Evolutionary conservation across 371 early-diverging fungal genomes (phyloP).

Genomic region (Mortierella polycephala): DNA sequence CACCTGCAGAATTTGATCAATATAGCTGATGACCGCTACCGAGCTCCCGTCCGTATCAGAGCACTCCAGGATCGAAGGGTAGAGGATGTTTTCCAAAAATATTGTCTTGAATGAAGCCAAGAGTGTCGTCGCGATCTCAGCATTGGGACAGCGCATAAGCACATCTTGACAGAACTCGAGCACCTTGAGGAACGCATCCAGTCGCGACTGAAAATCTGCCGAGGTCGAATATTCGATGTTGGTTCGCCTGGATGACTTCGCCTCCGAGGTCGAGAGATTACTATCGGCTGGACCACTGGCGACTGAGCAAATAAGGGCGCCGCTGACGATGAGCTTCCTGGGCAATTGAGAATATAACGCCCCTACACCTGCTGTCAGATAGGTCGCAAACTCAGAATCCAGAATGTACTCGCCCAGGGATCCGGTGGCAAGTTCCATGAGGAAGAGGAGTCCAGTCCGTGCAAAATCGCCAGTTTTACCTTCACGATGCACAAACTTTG

Average conservation of each 20-base stretch:
- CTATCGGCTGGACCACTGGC: slow-evolving; percentile 5
- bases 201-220: slow-evolving; percentile 72
- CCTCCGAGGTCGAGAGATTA: slow-evolving; percentile 9
- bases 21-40: slow-evolving; percentile 88
- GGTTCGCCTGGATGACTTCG: slow-evolving; percentile 13
- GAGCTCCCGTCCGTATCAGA: slow-evolving; percentile 92
- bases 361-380: slow-evolving; percentile 86
- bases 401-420: slow-evolving; percentile 80
- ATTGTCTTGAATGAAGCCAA: slow-evolving; percentile 72
- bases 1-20: slow-evolving; percentile 81
- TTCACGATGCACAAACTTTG: slow-evolving; percentile 88
- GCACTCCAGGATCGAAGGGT: slow-evolving; percentile 85
- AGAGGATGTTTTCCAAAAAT: slow-evolving; percentile 87
- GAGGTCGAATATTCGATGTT: slow-evolving; percentile 63
- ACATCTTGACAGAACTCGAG: slow-evolving; percentile 88
- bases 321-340: slow-evolving; percentile 71
- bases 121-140: slow-evolving; percentile 67
- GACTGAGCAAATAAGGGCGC: slow-evolving; percentile 7
- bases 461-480: slow-evolving; percentile 90
- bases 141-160: slow-evolving; percentile 78
- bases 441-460: slow-evolving; percentile 83
- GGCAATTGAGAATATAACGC: slow-evolving; percentile 95
- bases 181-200: slow-evolving; percentile 80
- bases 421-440: slow-evolving; percentile 83
- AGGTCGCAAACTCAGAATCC: slow-evolving; percentile 82